A percentile compares a stretch with the other conserved stretches of the same genome.
These are phyloP conservation scores for Acanthamoeba sp. DNA, from an alignment of 208 protist species.

Conservation along the genomic window DNA sequence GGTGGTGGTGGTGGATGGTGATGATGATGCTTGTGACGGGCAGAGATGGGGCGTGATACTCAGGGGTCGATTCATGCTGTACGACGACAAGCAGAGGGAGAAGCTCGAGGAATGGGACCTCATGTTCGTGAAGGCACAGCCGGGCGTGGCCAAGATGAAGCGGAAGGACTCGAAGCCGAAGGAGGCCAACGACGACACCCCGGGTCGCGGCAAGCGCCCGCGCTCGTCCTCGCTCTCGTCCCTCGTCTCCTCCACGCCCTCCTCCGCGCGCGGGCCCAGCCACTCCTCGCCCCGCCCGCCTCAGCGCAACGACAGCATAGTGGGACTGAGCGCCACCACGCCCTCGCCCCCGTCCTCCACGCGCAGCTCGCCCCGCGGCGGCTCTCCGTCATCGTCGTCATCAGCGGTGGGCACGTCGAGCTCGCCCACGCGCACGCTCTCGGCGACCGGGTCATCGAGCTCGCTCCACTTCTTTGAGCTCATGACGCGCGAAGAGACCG, in stretches of 20 bases:
- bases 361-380: neutral
- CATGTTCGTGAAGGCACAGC: slow-evolving; percentile 59
- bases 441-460: neutral
- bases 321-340: neutral
- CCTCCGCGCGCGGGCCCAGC: neutral
- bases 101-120: slow-evolving; percentile 59
- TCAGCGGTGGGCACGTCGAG: neutral
- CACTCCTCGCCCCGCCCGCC: neutral
- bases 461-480: slow-evolving; percentile 57
- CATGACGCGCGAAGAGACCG: slow-evolving; percentile 50
- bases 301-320: neutral
- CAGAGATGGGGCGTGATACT: slow-evolving; percentile 47
- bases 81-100: slow-evolving; percentile 33
- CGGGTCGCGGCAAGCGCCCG: neutral
- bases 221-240: slow-evolving; percentile 41
- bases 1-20: neutral
- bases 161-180: neutral
- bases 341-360: neutral
- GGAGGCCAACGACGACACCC: neutral
- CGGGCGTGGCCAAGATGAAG: slow-evolving; percentile 52
- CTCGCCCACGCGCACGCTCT: neutral
- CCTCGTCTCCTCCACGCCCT: neutral
- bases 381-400: neutral
- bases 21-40: too few species aligned
- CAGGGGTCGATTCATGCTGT: slow-evolving; percentile 18